These are phyloP conservation scores for Nothophaeocryptopus gaeumannii DNA, from an alignment of 2,329 filamentous ascomycete species.

Conservation along the genomic window DNA sequence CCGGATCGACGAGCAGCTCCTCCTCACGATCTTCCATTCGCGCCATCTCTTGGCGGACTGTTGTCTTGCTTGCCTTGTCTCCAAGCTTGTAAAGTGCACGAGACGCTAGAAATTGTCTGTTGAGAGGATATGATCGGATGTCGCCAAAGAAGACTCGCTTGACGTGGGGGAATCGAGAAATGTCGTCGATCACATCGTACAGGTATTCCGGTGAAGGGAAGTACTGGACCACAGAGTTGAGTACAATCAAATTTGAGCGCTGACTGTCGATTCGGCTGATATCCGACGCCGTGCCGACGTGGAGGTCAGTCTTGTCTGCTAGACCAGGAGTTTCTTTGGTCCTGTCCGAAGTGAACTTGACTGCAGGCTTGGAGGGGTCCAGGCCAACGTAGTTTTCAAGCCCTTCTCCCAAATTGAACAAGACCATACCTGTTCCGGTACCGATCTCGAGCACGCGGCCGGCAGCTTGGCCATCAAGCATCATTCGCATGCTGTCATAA, in stretches of 20 bases:
- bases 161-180: neutral
- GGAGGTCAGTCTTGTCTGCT: conserved; percentile 4
- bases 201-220: conserved; percentile 18
- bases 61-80: conserved; percentile 1
- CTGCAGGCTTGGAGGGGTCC: conserved; percentile 2
- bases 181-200: conserved; percentile 1
- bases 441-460: conserved; percentile 17
- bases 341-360: conserved; percentile 1
- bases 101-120: conserved; percentile 10
- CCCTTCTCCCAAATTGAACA: conserved; percentile 13
- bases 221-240: conserved; percentile 18
- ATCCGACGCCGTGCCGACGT: conserved; percentile 12
- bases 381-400: conserved; percentile 7
- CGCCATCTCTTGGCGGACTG: no score
- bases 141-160: conserved; percentile 16
- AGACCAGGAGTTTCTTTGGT: no score
- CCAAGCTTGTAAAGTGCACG: conserved; percentile 8
- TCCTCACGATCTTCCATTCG: conserved; percentile 9
- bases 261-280: conserved; percentile 5
- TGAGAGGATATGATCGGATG: conserved; percentile 11
- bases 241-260: conserved; percentile 8
- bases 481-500: conserved; percentile 13
- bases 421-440: conserved; percentile 16
- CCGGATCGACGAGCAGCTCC: conserved; percentile 13
- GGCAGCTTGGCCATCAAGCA: conserved; percentile 18